A percentile compares a stretch with the other conserved stretches of the same genome.
Evolutionary conservation across 2,329 filamentous ascomycete genomes (phyloP).

Genomic region (Orbilia blumenaviensis): DNA sequence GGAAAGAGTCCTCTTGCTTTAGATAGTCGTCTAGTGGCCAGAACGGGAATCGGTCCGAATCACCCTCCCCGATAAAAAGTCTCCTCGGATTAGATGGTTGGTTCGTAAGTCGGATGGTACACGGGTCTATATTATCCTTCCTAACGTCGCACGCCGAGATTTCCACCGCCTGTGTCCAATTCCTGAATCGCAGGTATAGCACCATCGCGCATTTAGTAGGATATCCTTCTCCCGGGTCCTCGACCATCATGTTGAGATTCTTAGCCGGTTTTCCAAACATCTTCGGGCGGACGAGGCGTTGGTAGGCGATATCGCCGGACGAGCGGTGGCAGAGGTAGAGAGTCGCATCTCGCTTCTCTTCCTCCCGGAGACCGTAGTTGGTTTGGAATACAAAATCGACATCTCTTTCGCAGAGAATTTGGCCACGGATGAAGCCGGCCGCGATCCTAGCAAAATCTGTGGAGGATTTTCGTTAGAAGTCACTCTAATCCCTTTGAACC

Average conservation of each 20-base stretch:
- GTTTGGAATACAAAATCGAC: slow-evolving; percentile 53
- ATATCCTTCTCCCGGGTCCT: slow-evolving; percentile 25
- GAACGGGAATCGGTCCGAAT: slow-evolving; percentile 47
- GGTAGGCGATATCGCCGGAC: slow-evolving; percentile 47
- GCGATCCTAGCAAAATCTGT: slow-evolving; percentile 44
- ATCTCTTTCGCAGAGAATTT: slow-evolving; percentile 38
- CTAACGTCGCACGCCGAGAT: slow-evolving; percentile 29
- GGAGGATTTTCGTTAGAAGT: neutral
- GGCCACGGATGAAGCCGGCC: slow-evolving; percentile 40
- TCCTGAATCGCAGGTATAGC: slow-evolving; percentile 38
- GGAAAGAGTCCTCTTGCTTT: slow-evolving; percentile 44
- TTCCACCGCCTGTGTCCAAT: slow-evolving; percentile 41
- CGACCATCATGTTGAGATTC: slow-evolving; percentile 32
- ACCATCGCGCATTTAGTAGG: slow-evolving; percentile 39
- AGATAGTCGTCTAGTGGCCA: slow-evolving; percentile 49
- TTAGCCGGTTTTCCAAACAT: slow-evolving; percentile 26
- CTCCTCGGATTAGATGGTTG: slow-evolving; percentile 40
- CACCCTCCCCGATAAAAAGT: slow-evolving; percentile 35
- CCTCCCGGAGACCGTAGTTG: slow-evolving; percentile 50
- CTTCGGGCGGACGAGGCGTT: slow-evolving; percentile 42
- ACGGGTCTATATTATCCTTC: slow-evolving; percentile 43
- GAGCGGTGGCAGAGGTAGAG: slow-evolving; percentile 52
- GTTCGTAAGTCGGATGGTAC: slow-evolving; percentile 39
- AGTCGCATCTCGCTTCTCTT: slow-evolving; percentile 45
- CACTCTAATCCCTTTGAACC: neutral